These are phyloP conservation scores for Ceratobasidium sp. DNA, from an alignment of 1,284 basidiomycete species.

Conservation along the genomic window DNA sequence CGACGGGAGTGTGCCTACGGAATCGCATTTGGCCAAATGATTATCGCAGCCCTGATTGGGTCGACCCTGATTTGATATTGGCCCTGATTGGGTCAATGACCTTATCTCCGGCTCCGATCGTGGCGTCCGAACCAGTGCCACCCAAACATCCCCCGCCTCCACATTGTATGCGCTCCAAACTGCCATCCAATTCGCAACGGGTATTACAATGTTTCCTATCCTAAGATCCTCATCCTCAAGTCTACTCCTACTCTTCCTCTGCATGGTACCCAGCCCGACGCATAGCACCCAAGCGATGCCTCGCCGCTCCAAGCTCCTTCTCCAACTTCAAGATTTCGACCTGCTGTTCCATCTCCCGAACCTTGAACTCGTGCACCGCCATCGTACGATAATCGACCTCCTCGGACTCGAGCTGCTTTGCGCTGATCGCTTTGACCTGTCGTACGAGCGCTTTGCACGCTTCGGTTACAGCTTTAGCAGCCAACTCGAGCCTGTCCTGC, in stretches of 20 bases:
- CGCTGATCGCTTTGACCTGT: conserved; percentile 96
- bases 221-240: conserved; percentile 45
- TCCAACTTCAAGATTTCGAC: conserved; percentile 97
- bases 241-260: conserved; percentile 81
- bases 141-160: no score
- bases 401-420: conserved; percentile 84
- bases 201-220: conserved; percentile 36
- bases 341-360: conserved; percentile 98
- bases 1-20: no score
- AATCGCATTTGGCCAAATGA: no score
- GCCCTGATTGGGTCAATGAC: no score
- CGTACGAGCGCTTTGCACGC: conserved; percentile 98
- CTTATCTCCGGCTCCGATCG: no score
- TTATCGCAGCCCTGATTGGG: no score
- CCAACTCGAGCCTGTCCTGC: conserved; percentile 94
- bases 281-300: conserved; percentile 90
- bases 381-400: conserved; percentile 92
- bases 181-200: conserved; percentile 25
- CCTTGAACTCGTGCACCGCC: conserved; percentile 97
- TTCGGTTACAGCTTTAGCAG: conserved; percentile 97
- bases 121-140: no score
- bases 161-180: neutral
- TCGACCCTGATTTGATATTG: no score
- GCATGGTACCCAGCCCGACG: conserved; percentile 91
- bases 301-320: conserved; percentile 92